Base-by-base conservation (phyloP, 2,329 filamentous ascomycete genomes). In the Phialocephala subalpina region DNA sequence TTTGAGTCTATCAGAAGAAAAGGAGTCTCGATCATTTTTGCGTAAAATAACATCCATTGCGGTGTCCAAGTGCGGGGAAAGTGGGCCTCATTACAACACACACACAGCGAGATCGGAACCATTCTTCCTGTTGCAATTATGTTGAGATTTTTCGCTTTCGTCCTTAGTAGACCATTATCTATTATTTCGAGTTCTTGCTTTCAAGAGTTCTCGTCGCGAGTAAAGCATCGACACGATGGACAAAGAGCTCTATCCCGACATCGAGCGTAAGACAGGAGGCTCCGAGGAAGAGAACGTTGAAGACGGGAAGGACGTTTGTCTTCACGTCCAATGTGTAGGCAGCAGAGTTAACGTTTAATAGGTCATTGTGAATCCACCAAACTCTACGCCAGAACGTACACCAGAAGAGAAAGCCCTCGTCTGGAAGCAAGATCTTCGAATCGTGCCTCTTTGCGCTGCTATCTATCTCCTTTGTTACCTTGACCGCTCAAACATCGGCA, bases 391-490 rank as follows among this genome's bases (percentile, higher is more conserved):
- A 42, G 62, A 70, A 14, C 52, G 38, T 22, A 62, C 53, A 11
- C 55, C 67, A 18, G 53, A 63, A 52, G 79, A 81, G 58, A 80
- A 77, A 62, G 73, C 76, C 6, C 78, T 87, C 7, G 68, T 87
- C 27, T 79, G 83, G 77, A 88, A 86, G 71, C 87, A 90, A 72
- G 90, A 92, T 74, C 66, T 86, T 20, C 82, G 85, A 62, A 89
- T 92, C 64, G 79, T 91, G 16, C 89, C 90, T 1, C 78, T 91
- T 16, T 86, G 82, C n/a, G 86, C 87, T 7, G 79, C 77, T 60
- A 89, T 92, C 59, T 92, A 90, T 75, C 82, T 92, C 55, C 82
- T 92, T 25, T 90, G 87, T 77, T 91, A 89, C 74, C 83, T 92
- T 27, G 89, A 92, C 77, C 82, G 87, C 52, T 85, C 87, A 63